phyloP scores from a whole-genome alignment of 1,284 basidiomycete species.

The Tilletia horrida region DNA sequence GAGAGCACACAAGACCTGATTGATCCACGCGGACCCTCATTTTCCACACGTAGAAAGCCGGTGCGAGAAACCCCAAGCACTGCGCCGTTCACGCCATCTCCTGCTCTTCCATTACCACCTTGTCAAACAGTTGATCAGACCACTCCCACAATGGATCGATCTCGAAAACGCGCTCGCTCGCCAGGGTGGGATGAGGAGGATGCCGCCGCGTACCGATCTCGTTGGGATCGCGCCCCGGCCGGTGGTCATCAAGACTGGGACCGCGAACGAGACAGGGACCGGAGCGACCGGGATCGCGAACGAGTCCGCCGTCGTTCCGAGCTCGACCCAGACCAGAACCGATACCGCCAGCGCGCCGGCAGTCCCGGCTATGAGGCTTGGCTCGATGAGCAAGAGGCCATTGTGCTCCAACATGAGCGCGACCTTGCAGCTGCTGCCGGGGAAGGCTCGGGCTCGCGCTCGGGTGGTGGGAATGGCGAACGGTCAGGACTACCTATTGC shows the following conservation, averaged over 20 bases:
- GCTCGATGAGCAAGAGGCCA: constrained; percentile 27
- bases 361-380: constrained; percentile 30
- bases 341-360: constrained; percentile 26
- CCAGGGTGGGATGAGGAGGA: constrained; percentile 31
- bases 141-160: constrained; percentile 21
- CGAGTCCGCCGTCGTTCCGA: constrained; percentile 31
- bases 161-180: constrained; percentile 35
- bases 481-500: not conserved
- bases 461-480: constrained; percentile 26
- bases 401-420: constrained; percentile 7
- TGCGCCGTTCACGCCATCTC: no score
- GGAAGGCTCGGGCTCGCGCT: constrained; percentile 24
- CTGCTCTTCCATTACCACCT: no score
- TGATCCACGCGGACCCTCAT: no score
- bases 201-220: constrained; percentile 18
- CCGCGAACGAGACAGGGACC: not conserved
- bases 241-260: not conserved
- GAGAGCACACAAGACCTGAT: no score
- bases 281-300: constrained; percentile 19
- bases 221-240: constrained; percentile 7
- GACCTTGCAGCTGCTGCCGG: not conserved
- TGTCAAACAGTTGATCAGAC: not conserved
- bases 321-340: constrained; percentile 26
- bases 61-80: no score
- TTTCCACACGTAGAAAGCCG: no score